Evolutionary conservation across 495 filamentous ascomycete genomes (phyloP).

Genomic region (Aspergillus saccharolyticus): DNA sequence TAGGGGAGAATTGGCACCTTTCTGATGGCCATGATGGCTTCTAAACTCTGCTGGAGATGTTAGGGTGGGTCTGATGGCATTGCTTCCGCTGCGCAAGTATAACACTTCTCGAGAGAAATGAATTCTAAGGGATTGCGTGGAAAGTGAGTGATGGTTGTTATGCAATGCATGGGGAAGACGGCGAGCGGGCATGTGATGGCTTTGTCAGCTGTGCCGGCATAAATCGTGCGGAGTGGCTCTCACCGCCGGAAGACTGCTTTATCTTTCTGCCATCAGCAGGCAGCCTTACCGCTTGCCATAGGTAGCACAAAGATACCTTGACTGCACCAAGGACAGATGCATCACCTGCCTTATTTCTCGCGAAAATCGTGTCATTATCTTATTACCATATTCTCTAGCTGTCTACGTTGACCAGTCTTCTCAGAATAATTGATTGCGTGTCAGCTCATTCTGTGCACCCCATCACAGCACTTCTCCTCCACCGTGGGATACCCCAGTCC

Average conservation of each 20-base stretch:
- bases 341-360: not conserved
- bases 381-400: too few relatives aligned
- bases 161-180: not conserved
- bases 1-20: constrained; percentile 26
- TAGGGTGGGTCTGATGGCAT: not conserved
- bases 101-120: not conserved
- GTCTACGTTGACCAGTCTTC: too few relatives aligned
- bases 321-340: not conserved
- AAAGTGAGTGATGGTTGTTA: not conserved
- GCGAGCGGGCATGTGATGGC: not conserved
- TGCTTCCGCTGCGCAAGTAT: not conserved
- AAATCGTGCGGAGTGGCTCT: not conserved
- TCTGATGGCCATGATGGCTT: constrained; percentile 18
- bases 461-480: too few relatives aligned
- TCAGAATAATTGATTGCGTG: too few relatives aligned
- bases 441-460: too few relatives aligned
- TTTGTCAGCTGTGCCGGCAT: not conserved
- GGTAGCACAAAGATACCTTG: not conserved
- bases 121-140: not conserved
- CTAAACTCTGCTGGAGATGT: not conserved
- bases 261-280: not conserved
- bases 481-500: too few relatives aligned
- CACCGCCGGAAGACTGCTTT: not conserved
- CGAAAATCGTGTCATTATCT: not conserved
- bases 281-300: not conserved